Conservation (phyloP, 208 protist species). For the Crithidia bombi region DNA sequence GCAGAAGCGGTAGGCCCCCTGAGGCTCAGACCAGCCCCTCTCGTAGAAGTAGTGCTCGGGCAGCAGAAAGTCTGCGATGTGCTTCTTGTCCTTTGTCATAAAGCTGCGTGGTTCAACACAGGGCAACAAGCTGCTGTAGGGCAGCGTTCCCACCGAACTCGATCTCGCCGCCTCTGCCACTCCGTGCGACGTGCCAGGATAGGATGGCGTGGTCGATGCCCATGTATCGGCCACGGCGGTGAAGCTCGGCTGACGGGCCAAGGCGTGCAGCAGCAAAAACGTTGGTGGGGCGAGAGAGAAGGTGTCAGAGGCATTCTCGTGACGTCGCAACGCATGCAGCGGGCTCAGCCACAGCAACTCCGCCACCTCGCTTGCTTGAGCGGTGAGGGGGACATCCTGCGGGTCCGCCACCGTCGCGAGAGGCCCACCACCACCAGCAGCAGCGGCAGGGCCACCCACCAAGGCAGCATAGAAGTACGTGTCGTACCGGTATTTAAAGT, state of each 20-base stretch:
- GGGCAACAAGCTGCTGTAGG: constrained; percentile 31
- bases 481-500: constrained; percentile 56
- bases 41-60: constrained; percentile 32
- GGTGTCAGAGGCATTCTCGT: constrained; percentile 34
- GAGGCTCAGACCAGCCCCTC: constrained; percentile 27
- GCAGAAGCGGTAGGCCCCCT: constrained; percentile 23
- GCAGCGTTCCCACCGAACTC: constrained; percentile 10
- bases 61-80: constrained; percentile 26
- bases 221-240: constrained; percentile 29
- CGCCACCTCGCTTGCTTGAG: constrained; percentile 42
- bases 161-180: not conserved
- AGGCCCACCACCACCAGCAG: too few species aligned
- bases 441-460: constrained; percentile 8
- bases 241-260: constrained; percentile 39
- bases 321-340: constrained; percentile 43
- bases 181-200: not conserved
- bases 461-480: constrained; percentile 54
- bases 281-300: constrained; percentile 59
- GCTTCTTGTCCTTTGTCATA: constrained; percentile 8
- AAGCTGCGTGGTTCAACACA: constrained; percentile 23
- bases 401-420: too few species aligned
- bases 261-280: constrained; percentile 46
- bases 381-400: constrained; percentile 37
- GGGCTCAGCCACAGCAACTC: constrained; percentile 60
- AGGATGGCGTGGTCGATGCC: constrained; percentile 7